Conservation (phyloP, 2,329 filamentous ascomycete species). For the Aspergillus neotritici region DNA sequence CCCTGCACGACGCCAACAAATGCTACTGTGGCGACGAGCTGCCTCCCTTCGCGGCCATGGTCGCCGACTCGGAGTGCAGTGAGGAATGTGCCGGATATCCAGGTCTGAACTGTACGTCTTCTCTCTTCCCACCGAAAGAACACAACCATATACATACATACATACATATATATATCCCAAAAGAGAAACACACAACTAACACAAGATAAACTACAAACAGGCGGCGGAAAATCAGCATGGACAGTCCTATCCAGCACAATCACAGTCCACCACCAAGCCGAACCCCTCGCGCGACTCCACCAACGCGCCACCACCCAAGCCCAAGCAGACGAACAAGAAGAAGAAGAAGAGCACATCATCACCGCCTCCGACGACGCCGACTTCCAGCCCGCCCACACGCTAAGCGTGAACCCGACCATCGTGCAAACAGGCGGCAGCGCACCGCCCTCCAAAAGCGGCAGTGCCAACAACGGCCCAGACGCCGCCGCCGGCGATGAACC, state of each 20-base stretch:
- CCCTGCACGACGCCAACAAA: constrained; percentile 12
- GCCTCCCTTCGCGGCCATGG: constrained; percentile 11
- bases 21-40: constrained; percentile 22
- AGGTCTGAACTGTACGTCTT: constrained; percentile 16
- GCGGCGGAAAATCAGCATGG: constrained; percentile 16
- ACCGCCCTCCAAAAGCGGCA: no score
- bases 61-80: constrained; percentile 19
- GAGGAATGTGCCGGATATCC: constrained; percentile 17
- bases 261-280: not conserved
- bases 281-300: not conserved
- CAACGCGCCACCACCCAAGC: constrained; percentile 1
- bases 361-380: constrained; percentile 19
- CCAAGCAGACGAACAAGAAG: not conserved
- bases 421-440: constrained; percentile 10
- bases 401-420: constrained; percentile 11
- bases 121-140: not conserved
- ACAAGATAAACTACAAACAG: constrained; percentile 5
- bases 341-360: constrained; percentile 7
- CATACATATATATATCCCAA: no score
- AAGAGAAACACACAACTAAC: no score
- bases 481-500: no score
- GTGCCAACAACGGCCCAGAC: no score
- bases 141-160: not conserved
- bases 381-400: constrained; percentile 14
- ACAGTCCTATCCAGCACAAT: constrained; percentile 7